These are phyloP conservation scores for Chlorella variabilis DNA, from an alignment of 163 green algal species.

Conservation along the genomic window DNA sequence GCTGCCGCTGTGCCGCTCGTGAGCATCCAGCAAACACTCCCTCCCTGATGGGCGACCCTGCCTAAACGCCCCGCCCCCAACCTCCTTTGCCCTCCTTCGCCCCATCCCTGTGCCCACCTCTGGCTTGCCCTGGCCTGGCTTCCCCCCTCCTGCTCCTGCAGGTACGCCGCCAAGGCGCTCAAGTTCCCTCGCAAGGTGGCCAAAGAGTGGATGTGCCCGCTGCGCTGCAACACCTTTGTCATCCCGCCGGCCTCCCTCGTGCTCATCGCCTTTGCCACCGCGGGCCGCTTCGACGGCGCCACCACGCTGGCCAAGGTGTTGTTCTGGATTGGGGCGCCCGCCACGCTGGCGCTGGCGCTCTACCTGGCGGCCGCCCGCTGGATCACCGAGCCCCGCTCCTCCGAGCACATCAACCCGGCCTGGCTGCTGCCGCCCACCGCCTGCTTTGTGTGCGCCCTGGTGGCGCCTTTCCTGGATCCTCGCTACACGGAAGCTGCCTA, in stretches of 20 bases:
- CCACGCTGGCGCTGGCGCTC: constrained; percentile 19
- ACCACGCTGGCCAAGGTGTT: constrained; percentile 31
- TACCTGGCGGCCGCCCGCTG: constrained; percentile 22
- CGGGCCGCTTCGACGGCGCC: constrained; percentile 15
- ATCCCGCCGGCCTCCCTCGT: constrained; percentile 33
- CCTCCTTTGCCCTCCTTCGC: not conserved
- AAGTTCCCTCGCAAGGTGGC: constrained; percentile 8
- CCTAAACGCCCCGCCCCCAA: too few species aligned
- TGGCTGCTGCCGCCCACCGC: constrained; percentile 29
- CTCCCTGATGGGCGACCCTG: too few species aligned
- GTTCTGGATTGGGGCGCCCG: constrained; percentile 29
- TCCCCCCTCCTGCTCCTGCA: not conserved
- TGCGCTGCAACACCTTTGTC: constrained; percentile 37
- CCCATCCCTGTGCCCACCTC: not conserved
- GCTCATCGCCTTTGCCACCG: constrained; percentile 21
- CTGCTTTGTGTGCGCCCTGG: constrained; percentile 37
- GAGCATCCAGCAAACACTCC: too few species aligned
- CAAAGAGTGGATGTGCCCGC: constrained; percentile 34
- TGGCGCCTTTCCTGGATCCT: constrained; percentile 19
- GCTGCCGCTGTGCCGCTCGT: too few species aligned
- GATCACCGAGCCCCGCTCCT: constrained; percentile 33
- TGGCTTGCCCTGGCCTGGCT: not conserved
- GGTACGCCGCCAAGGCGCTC: constrained; percentile 11
- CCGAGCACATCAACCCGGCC: constrained; percentile 33
- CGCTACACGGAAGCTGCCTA: constrained; percentile 20